These are phyloP conservation scores for Eucalyptus curtisii DNA, from an alignment of 345 rosid genomes.

Conservation along the genomic window DNA sequence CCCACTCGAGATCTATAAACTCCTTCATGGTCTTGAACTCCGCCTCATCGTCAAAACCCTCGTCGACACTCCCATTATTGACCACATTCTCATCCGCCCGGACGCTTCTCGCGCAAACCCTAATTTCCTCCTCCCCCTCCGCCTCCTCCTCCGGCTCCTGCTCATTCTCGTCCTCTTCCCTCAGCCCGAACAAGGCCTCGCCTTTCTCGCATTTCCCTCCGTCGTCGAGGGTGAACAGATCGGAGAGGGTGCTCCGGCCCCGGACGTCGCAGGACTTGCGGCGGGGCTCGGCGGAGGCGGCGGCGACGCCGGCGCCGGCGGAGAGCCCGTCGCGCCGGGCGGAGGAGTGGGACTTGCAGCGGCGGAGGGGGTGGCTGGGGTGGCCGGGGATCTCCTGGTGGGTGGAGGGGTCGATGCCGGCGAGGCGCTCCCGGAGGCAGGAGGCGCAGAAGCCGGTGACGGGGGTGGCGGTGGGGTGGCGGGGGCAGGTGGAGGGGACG, in stretches of 20 bases:
- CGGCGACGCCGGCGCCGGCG: not conserved
- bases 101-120: not conserved
- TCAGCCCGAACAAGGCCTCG: not conserved
- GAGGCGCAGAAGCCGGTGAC: constrained; percentile 58
- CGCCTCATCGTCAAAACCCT: constrained; percentile 21
- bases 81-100: not conserved
- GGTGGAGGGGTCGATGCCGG: constrained; percentile 31
- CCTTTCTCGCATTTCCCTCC: not conserved
- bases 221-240: constrained; percentile 30
- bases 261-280: constrained; percentile 49
- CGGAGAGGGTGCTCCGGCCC: constrained; percentile 21
- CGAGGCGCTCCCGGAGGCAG: constrained; percentile 76
- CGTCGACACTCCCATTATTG: not conserved
- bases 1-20: constrained; percentile 63
- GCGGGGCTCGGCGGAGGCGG: constrained; percentile 24
- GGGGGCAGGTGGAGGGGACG: constrained; percentile 26
- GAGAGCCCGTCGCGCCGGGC: constrained; percentile 7
- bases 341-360: constrained; percentile 40
- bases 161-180: not conserved
- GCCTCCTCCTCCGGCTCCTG: not conserved
- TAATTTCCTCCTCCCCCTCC: not conserved
- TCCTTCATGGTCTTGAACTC: constrained; percentile 68
- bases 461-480: constrained; percentile 45
- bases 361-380: constrained; percentile 33
- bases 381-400: constrained; percentile 15